Percentiles rank a stretch among this genome's conserved stretches.
Evolutionary conservation across 306 rosid genomes (phyloP).

Genomic region (Cucurbita moschata): DNA sequence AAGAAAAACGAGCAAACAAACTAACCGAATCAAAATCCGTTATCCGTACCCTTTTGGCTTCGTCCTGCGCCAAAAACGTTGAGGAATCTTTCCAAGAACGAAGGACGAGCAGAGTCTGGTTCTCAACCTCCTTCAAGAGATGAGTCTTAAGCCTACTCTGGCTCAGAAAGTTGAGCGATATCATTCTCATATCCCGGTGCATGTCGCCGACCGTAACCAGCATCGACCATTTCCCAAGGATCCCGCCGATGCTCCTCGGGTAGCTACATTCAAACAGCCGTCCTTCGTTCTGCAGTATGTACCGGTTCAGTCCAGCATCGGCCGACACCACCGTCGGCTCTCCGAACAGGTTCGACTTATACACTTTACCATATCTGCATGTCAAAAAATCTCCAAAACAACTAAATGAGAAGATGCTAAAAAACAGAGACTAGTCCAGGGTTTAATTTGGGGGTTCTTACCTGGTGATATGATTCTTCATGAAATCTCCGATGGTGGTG

Average conservation of each 20-base stretch:
- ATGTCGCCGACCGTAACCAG: slow-evolving; percentile 94
- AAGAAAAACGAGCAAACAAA: background rate
- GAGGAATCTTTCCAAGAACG: slow-evolving; percentile 46
- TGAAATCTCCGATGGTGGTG: slow-evolving; percentile 57
- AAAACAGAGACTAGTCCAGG: background rate
- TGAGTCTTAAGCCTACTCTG: slow-evolving; percentile 62
- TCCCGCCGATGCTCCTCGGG: slow-evolving; percentile 90
- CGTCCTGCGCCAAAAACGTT: slow-evolving; percentile 74
- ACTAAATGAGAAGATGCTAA: background rate
- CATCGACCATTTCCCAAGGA: slow-evolving; percentile 99
- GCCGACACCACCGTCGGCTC: slow-evolving; percentile 87
- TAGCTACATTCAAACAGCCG: slow-evolving; percentile 85
- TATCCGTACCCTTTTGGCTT: slow-evolving; percentile 63
- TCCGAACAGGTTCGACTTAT: slow-evolving; percentile 79
- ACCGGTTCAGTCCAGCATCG: slow-evolving; percentile 77
- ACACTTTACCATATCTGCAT: slow-evolving; percentile 75
- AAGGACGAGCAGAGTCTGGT: slow-evolving; percentile 56
- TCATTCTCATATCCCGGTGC: slow-evolving; percentile 84
- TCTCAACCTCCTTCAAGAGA: slow-evolving; percentile 62
- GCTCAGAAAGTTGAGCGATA: slow-evolving; percentile 76
- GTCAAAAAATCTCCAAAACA: background rate
- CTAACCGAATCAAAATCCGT: background rate
- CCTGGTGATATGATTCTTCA: slow-evolving; percentile 82
- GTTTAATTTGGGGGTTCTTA: background rate
- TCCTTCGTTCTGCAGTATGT: slow-evolving; percentile 87